Evolutionary conservation across 106 monocot species (phyloP), one percentile per base, ranked within the genome.

Genomic region (Acorus calamus): DNA sequence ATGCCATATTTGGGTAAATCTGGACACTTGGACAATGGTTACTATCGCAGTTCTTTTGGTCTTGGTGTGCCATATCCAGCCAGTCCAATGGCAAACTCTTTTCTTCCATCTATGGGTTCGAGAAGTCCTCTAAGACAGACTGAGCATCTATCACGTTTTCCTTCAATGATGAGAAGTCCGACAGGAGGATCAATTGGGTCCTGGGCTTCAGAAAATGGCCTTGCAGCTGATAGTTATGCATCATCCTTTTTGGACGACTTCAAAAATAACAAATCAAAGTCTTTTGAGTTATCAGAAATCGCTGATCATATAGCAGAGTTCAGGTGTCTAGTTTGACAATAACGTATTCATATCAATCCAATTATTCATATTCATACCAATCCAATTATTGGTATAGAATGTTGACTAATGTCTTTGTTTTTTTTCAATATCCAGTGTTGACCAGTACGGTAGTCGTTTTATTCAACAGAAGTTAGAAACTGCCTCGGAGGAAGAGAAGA

Each of bases 401-500:
- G 14, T 12, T 48, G 12, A 11, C 4, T 69, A 61, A 46, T 50
- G 10, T 12, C 14, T 43, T 74, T 56, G 14, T 10, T 8, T 7
- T 3, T 63, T 62, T 57, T 4, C 59, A 45, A 60, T 52, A 54
- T 71, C 48, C 69, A 92, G 92, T 73, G 62, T 47, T 49, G 92
- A 92, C 82, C 92, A 92, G 56, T 84, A 72, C 77, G 92, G 92
- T 14, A 92, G 92, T 59, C 87, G 84, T 50, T 87, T 92, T 76
- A 87, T 92, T 59, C 92, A 92, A 56, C 84, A 87, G 62, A 92
- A 92, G 59, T 73, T 92, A 14, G 87, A 87, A 65, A 87, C 65
- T 55, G 81, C 87, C 8, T 82, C 79, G 14, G 55, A 59, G 42
- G 87, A 84, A 72, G 87, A 79, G 53, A 87, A 84, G 63, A 84